Evolutionary conservation across 345 rosid genomes (phyloP), one percentile per base, ranked within the genome.

Genomic region (Bruguiera gymnorhiza): DNA sequence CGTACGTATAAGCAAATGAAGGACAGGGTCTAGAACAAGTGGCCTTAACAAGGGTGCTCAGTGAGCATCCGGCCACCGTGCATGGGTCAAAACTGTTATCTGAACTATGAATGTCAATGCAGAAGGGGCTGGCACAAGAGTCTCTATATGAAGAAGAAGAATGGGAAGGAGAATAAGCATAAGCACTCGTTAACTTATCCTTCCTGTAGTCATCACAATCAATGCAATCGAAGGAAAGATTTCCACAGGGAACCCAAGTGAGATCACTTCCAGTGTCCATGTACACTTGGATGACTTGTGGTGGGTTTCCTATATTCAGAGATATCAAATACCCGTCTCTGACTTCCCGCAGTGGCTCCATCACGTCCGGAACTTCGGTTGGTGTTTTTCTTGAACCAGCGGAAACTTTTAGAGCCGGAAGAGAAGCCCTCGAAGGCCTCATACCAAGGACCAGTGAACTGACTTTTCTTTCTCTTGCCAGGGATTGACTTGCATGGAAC

Each of bases 231-330:
- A 92, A 90, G 51, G 89, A 74, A 63, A 87, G 46, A 79, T 87
- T 86, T 23, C 96, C 95, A 62, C 97, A 92, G 24, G 98, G 97
- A 66, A 86, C 97, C 98, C 98, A 92, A 69, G 86, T 86, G 52
- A 92, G 89, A 82, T 92, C 98, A 75, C 95, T 92, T 0, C 97
- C 98, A 0, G 98, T 90, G 65, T 92, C 98, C 89, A 92, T 81
- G 61, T 80, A 87, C 7, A 90, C 89, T 77, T 90, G 91, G 66
- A 88, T 85, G 70, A 74, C 75, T 71, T 90, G 98, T 26, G 88
- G 67, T n/a, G 98, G 98, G 59, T 91, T 88, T 20, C 95, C 97
- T 62, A 92, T 65, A 66, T 76, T 84, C 24, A 92, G 72, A 37
- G 91, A 85, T 64, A 92, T 80, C 73, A 92, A 57, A 71, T 86